Evolutionary conservation across 148 eudicot species (phyloP).

Genomic region (Persicaria tinctoria): DNA sequence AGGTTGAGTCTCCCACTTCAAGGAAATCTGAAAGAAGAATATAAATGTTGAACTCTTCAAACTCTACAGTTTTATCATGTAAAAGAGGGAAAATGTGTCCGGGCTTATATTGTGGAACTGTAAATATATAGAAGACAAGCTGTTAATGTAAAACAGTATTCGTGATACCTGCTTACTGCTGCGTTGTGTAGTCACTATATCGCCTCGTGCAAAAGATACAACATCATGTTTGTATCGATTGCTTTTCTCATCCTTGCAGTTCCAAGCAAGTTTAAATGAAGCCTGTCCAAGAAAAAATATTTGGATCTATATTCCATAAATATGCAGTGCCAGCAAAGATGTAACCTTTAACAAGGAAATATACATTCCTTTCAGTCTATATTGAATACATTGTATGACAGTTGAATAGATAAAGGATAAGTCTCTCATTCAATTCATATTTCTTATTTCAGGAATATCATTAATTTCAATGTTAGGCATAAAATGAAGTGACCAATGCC

Average conservation of each 20-base stretch:
- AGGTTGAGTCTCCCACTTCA: constrained; percentile 91
- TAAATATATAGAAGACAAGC: too few species aligned
- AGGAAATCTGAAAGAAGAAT: constrained; percentile 59
- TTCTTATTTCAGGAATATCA: neutral
- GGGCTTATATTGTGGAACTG: neutral
- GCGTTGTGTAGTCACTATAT: constrained; percentile 77
- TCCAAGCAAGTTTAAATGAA: constrained; percentile 89
- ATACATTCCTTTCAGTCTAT: neutral
- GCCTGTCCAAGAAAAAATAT: constrained; percentile 43
- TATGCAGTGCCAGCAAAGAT: neutral
- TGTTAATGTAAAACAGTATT: neutral
- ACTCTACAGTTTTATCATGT: neutral
- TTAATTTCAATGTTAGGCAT: neutral
- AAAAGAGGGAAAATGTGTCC: neutral
- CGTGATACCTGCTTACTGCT: constrained; percentile 89
- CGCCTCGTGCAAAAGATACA: constrained; percentile 91
- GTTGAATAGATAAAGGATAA: neutral
- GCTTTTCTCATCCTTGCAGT: constrained; percentile 61
- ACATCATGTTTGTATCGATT: constrained; percentile 89
- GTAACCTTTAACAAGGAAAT: neutral
- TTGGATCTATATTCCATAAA: neutral
- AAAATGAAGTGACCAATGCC: neutral
- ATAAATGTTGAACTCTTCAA: neutral
- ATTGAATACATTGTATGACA: neutral
- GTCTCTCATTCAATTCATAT: neutral